A percentile compares a stretch with the other conserved stretches of the same genome.
These are phyloP conservation scores for Plantago rigida DNA, from an alignment of 305 asterid species.

Conservation along the genomic window DNA sequence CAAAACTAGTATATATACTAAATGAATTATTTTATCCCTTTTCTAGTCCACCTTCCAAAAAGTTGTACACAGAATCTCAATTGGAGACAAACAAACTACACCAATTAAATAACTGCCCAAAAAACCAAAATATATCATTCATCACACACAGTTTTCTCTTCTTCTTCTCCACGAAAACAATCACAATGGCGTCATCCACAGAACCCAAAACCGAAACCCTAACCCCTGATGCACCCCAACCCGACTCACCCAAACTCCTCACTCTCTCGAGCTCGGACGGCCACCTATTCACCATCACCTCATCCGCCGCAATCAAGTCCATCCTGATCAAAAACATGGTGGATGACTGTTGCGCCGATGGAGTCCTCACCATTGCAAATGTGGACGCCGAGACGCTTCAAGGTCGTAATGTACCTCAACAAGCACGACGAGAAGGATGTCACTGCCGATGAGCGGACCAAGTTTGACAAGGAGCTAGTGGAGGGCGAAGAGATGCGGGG, in stretches of 20 bases:
- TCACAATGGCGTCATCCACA: too few species aligned
- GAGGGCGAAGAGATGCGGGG: background rate
- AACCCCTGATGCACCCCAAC: too few species aligned
- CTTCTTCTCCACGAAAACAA: too few species aligned
- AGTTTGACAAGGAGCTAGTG: constrained; percentile 5
- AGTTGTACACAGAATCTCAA: too few species aligned
- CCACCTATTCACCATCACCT: background rate
- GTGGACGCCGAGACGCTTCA: constrained; percentile 1
- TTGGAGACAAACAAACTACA: too few species aligned
- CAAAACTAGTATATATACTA: too few species aligned
- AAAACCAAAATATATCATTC: too few species aligned
- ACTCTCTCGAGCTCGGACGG: constrained; percentile 1
- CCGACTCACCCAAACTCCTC: background rate
- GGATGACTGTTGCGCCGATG: background rate
- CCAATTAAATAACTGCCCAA: too few species aligned
- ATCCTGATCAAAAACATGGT: constrained; percentile 6
- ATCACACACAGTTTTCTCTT: too few species aligned
- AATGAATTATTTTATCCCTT: too few species aligned
- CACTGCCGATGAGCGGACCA: background rate
- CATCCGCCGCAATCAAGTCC: background rate
- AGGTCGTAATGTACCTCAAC: background rate
- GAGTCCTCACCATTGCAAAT: background rate
- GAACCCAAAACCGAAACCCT: too few species aligned
- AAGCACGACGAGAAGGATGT: background rate
- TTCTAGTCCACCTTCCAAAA: too few species aligned